Percentiles rank a stretch among this genome's conserved stretches.
These are phyloP conservation scores for Meripilus lineatus DNA, from an alignment of 1,284 basidiomycete genomes.

Conservation along the genomic window DNA sequence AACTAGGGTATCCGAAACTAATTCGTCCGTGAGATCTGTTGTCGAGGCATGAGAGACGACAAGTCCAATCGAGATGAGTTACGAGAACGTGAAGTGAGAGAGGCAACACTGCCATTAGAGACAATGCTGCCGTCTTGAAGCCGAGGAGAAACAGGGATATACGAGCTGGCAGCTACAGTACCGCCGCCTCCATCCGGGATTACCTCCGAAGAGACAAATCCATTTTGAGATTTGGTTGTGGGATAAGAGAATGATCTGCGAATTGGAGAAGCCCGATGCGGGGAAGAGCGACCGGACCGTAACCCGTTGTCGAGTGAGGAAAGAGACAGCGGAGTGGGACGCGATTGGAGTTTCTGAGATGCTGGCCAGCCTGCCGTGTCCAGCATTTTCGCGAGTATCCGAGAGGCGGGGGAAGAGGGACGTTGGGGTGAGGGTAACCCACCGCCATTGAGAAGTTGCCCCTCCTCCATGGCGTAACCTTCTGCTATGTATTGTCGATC, in stretches of 20 bases:
- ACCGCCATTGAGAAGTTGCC: conserved; percentile 26
- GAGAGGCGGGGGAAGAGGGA: conserved; percentile 19
- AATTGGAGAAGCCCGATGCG: conserved; percentile 21
- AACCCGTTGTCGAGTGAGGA: conserved; percentile 12
- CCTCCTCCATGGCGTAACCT: conserved; percentile 59
- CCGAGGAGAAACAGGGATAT: conserved; percentile 27
- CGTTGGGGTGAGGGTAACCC: conserved; percentile 16
- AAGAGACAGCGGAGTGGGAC: conserved; percentile 20
- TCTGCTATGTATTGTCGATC: conserved; percentile 34
- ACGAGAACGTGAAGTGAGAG: conserved; percentile 47
- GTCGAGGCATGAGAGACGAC: conserved; percentile 44
- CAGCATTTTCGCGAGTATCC: conserved; percentile 19
- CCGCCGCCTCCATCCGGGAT: too few species aligned
- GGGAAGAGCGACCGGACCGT: conserved; percentile 24
- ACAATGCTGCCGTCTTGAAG: conserved; percentile 25
- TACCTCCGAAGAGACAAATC: conserved; percentile 16
- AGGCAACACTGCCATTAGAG: conserved; percentile 27
- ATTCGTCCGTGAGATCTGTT: conserved; percentile 29
- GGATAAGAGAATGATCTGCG: conserved; percentile 25
- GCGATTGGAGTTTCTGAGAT: conserved; percentile 17
- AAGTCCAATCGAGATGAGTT: conserved; percentile 64
- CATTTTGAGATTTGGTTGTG: conserved; percentile 13
- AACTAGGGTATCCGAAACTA: too few species aligned
- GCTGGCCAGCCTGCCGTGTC: too few species aligned
- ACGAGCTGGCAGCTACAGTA: conserved; percentile 20